phyloP scores from a whole-genome alignment of 129 eudicot genomes.

The Tanacetum coccineum region DNA sequence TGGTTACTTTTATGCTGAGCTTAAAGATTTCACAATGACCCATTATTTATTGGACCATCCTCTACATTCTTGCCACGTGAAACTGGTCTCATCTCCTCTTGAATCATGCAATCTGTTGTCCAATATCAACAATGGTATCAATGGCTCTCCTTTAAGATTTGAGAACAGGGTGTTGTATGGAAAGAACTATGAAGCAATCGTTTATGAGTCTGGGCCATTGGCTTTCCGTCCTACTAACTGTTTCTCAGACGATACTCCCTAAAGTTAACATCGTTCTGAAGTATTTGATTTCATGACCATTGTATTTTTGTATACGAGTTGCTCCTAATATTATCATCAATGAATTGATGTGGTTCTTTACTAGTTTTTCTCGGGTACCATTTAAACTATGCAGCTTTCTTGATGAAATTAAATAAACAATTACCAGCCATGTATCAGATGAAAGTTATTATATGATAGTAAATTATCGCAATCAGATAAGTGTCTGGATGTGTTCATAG shows the following conservation, averaged over 20 bases:
- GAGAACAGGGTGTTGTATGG: slow-evolving; percentile 56
- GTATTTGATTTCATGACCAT: slow-evolving; percentile 23
- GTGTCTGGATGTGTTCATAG: slow-evolving; percentile 1
- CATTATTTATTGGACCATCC: slow-evolving; percentile 78
- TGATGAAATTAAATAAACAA: neutral
- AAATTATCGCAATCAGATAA: neutral
- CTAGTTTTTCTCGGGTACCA: neutral
- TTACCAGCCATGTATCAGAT: neutral
- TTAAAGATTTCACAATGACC: slow-evolving; percentile 59
- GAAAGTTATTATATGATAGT: neutral
- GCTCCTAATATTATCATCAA: slow-evolving; percentile 9
- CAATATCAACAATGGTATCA: slow-evolving; percentile 75
- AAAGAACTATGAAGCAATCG: slow-evolving; percentile 60
- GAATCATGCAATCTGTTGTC: slow-evolving; percentile 55
- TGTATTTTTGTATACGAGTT: slow-evolving; percentile 21
- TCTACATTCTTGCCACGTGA: slow-evolving; percentile 84
- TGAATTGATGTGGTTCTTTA: slow-evolving; percentile 5
- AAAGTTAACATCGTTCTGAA: slow-evolving; percentile 8
- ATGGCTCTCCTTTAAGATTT: slow-evolving; percentile 70
- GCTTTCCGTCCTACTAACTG: slow-evolving; percentile 75
- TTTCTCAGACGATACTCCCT: slow-evolving; percentile 35
- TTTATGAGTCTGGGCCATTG: slow-evolving; percentile 72
- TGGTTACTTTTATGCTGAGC: slow-evolving; percentile 76
- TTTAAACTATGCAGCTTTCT: slow-evolving; percentile 15
- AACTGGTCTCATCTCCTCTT: slow-evolving; percentile 73